Base-by-base conservation (phyloP, 2,329 filamentous ascomycete genomes). In the Penicillium sp. region DNA sequence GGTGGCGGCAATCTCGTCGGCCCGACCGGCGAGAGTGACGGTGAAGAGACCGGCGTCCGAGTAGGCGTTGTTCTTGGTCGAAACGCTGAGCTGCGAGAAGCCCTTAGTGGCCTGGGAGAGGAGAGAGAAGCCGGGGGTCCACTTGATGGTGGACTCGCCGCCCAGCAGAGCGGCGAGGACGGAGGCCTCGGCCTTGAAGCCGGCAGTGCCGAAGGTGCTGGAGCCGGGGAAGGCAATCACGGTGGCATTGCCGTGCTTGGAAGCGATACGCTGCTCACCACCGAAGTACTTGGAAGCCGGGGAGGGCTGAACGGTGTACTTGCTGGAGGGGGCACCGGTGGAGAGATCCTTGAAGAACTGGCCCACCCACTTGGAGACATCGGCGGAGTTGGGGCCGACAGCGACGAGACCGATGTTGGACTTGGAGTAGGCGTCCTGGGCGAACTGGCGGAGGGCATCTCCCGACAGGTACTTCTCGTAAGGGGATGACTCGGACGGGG, bases 151-250 rank as follows among this genome's bases (percentile, higher is more conserved):
- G 44, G 89, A 86, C 72, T 94, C 76, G 52, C 91, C 93, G 65
- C 93, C 93, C 42, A 98, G 86, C 16, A 98, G 84, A 55, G 89
- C 83, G 47, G 87, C 82, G 46, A 98, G 84, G 54, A 98, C 89
- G 54, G 86, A 81, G 55, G 89, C 81, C 74, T 96, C 90, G 46
- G 93, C 87, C 78, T 95, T 95, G 78, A 87, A 89, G 62, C 82
- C 82, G 55, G 78, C 77, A 60, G 76, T 69, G 31, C 81, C 84
- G 63, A 80, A 80, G 29, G 85, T 83, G 72, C 88, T 86, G 54
- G 89, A 89, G 50, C 91, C 90, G 47, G 89, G 87, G 85, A 98
- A 97, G 54, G 83, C 93, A 66, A 98, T 82, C 58, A 95, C 87
- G 60, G 95, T 69, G 35, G 89, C 80, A 74, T 95, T 96, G 59